Conservation (phyloP, 192 early-diverging fungal species). For the Coemansia aciculifera region DNA sequence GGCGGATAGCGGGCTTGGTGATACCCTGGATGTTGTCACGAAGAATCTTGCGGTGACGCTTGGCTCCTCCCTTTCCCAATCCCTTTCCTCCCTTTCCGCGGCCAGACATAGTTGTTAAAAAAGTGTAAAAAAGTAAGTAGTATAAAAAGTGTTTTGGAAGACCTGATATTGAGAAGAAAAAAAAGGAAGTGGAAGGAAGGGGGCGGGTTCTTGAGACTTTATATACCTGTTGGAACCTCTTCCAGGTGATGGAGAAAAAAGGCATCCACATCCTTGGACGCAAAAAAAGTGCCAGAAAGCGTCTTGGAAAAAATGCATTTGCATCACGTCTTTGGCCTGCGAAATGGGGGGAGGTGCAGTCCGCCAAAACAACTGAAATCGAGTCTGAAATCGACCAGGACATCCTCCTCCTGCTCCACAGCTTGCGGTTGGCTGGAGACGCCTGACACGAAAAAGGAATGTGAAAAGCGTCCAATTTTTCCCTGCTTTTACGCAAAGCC, state of each 20-base stretch:
- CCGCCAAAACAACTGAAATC: slow-evolving; percentile 1
- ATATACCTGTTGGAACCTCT: slow-evolving; percentile 13
- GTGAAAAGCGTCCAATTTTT: neutral
- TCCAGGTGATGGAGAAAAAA: neutral
- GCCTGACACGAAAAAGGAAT: neutral
- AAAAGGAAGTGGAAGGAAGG: neutral
- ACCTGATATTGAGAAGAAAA: neutral
- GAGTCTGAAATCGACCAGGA: slow-evolving; percentile 18
- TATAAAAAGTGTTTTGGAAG: neutral
- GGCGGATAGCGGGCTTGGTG: slow-evolving; percentile 98
- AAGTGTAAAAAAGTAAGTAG: slow-evolving; percentile 5
- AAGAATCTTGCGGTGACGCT: slow-evolving; percentile 99
- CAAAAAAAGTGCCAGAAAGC: neutral
- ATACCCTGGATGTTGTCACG: slow-evolving; percentile 92
- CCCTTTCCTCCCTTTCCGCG: slow-evolving; percentile 99
- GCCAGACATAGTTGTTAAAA: slow-evolving; percentile 77
- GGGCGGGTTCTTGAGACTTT: slow-evolving; percentile 10
- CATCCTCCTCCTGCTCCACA: slow-evolving; percentile 7
- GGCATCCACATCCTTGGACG: neutral
- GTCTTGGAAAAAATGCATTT: neutral
- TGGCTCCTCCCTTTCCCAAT: slow-evolving; percentile 98
- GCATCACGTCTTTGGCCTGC: neutral
- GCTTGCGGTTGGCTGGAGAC: slow-evolving; percentile 26
- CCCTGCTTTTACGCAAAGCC: neutral
- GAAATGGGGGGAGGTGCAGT: neutral